Evolutionary conservation across 2,329 filamentous ascomycete species (phyloP), one percentile per base, ranked within the genome.

Genomic region (Lizonia empirigonia): DNA sequence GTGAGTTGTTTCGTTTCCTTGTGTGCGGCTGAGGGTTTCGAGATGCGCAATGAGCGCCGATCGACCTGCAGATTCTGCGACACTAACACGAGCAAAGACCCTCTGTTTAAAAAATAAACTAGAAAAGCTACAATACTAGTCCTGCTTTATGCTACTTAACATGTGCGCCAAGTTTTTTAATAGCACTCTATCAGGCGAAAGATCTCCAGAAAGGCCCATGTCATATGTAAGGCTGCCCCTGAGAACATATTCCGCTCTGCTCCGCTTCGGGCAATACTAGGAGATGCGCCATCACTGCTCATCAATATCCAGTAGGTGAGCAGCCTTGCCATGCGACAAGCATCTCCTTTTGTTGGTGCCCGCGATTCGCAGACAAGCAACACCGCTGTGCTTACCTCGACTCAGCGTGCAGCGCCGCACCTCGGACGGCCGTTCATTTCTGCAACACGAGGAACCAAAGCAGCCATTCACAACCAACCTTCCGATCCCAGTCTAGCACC

Each of bases 401-500:
- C 61, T 62, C 60, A 63, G 55, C 61, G 48, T 32, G 38, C 46
- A 58, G 38, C 52, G 44, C 52, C 44, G 39, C 50, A 45, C 27
- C 37, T 44, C 44, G 35, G 48, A 38, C 40, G 56, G 52, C 56
- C 50, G 45, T 58, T 70, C 67, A 70, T 70, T 62, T 68, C 54
- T 57, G 51, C 55, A 63, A 70, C 65, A 70, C 67, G 67, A 68
- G 56, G 58, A 64, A 64, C 61, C 63, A 60, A 58, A 50, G 53
- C 58, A 55, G 54, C 57, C 53, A 59, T 60, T 38, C 49, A 55
- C 51, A 58, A 53, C 36, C 56, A 60, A 60, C 62, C 66, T 69
- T 61, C 67, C 65, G 53, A 50, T 60, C 55, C 38, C 1, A 56
- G 64, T 27, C 45, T 70, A 71, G 69, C 63, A 52, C 37, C 49